A percentile compares a stretch with the other conserved stretches of the same genome.
Conservation (phyloP, 2,329 filamentous ascomycete species). For the Cladophialophora bantiana region DNA sequence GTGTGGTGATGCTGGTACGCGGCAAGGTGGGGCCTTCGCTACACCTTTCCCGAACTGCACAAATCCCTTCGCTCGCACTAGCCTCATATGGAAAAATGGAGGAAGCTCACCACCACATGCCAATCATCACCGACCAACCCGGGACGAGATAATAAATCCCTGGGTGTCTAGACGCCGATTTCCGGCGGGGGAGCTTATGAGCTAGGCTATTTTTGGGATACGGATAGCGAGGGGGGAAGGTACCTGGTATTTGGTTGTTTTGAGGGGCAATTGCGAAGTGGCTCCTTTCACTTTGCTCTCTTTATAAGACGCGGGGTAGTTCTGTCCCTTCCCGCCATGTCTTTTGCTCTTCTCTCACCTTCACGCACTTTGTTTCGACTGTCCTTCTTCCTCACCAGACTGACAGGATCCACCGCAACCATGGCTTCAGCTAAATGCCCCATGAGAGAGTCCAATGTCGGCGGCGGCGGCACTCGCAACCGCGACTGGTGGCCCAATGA, state of each 20-base stretch:
- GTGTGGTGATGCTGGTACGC: not conserved
- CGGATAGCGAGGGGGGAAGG: conserved; percentile 11
- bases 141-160: conserved; percentile 6
- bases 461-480: conserved; percentile 71
- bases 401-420: conserved; percentile 16
- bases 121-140: not conserved
- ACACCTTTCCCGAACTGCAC: conserved; percentile 8
- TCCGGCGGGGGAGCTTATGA: conserved; percentile 18
- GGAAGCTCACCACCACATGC: not conserved
- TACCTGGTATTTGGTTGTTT: conserved; percentile 10
- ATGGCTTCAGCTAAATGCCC: conserved; percentile 33
- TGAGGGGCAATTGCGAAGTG: conserved; percentile 10
- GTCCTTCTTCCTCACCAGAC: conserved; percentile 4
- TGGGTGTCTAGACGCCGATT: conserved; percentile 19
- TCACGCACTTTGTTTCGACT: conserved; percentile 5
- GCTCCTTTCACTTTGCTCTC: conserved; percentile 11
- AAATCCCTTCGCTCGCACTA: conserved; percentile 11
- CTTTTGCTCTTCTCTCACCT: conserved; percentile 8
- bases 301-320: conserved; percentile 25
- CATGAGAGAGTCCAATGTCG: conserved; percentile 45
- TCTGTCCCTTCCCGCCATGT: conserved; percentile 2
- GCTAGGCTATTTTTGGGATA: not conserved
- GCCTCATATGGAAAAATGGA: not conserved
- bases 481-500: conserved; percentile 77
- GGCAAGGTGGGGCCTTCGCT: conserved; percentile 1